Evolutionary conservation across 2,329 filamentous ascomycete genomes (phyloP), one percentile per base, ranked within the genome.

Genomic region (Pseudogymnoascus sp.): DNA sequence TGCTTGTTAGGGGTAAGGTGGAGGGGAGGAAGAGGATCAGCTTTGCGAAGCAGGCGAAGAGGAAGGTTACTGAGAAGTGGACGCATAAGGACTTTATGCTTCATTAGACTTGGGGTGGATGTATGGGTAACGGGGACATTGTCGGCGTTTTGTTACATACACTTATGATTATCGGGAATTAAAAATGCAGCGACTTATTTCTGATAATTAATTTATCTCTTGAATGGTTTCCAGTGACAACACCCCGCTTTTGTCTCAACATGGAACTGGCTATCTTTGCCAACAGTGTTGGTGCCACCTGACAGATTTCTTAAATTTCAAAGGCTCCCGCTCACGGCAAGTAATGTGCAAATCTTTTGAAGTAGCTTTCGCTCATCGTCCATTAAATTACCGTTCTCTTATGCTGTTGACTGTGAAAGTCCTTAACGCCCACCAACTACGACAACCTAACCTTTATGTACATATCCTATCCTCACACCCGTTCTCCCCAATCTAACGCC

Each of bases 31-130:
- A 88, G 73, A 87, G 88, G 61, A 84, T 93, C 63, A 84, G 88
- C 5, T 93, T 95, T 78, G 83, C 83, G 71, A 96, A 90, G 82
- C 90, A 95, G 80, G 84, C 85, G 66, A 93, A 87, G 81, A 87
- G 80, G 69, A 91, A 90, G 75, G 77, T 87, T 60, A 96, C 91
- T 5, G 95, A 97, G 83, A 99, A 97, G 78, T 99, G 95, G 95
- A 86, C 88, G 49, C 90, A 96, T 80, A 99, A 99, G 82, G 95
- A 99, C 74, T 99, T 96, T 61, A 72, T 73, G 71, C 67, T 74
- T 41, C 71, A 73, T 67, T 74, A 61, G 40, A n/a, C 18, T 41
- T 37, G 59, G 16, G 33, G 2, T 23, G 11, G 33, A 33, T 60
- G 58, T 60, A 55, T 18, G 49, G 49, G 49, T 55, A 18, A 33